phyloP scores from a whole-genome alignment of 495 filamentous ascomycete genomes.

The Aspergillus egyptiacus region DNA sequence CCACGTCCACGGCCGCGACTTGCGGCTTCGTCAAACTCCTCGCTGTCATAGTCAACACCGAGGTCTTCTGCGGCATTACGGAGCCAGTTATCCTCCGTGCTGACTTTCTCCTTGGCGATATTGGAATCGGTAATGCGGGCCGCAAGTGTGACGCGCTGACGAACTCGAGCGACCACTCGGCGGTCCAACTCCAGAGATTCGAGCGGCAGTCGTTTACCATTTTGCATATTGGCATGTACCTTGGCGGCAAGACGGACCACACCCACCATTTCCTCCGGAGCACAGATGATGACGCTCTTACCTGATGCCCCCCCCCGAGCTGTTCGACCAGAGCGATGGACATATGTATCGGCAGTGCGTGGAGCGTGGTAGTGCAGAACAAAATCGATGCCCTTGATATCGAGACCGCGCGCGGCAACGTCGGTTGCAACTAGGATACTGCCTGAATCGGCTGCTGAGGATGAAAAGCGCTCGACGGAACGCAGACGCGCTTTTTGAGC shows the following conservation, averaged over 20 bases:
- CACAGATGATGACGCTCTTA: constrained; percentile 78
- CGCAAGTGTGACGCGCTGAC: constrained; percentile 65
- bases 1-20: constrained; percentile 61
- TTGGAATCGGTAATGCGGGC: constrained; percentile 77
- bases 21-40: constrained; percentile 63
- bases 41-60: constrained; percentile 87
- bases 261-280: constrained; percentile 82
- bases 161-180: constrained; percentile 66
- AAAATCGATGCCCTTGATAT: constrained; percentile 81
- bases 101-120: constrained; percentile 80
- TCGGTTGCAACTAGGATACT: constrained; percentile 89
- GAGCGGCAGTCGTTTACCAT: constrained; percentile 55
- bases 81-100: constrained; percentile 79
- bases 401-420: constrained; percentile 92
- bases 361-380: constrained; percentile 95
- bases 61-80: constrained; percentile 82
- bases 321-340: constrained; percentile 92
- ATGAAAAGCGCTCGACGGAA: constrained; percentile 84
- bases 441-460: constrained; percentile 46
- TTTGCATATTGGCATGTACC: constrained; percentile 60
- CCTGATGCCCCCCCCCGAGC: constrained; percentile 75
- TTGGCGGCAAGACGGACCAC: constrained; percentile 80
- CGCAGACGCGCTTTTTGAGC: constrained; percentile 92
- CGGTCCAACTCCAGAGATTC: constrained; percentile 79
- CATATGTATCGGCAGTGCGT: constrained; percentile 84